phyloP scores from a whole-genome alignment of 2,329 filamentous ascomycete species.

The Colletotrichum sansevieriae region DNA sequence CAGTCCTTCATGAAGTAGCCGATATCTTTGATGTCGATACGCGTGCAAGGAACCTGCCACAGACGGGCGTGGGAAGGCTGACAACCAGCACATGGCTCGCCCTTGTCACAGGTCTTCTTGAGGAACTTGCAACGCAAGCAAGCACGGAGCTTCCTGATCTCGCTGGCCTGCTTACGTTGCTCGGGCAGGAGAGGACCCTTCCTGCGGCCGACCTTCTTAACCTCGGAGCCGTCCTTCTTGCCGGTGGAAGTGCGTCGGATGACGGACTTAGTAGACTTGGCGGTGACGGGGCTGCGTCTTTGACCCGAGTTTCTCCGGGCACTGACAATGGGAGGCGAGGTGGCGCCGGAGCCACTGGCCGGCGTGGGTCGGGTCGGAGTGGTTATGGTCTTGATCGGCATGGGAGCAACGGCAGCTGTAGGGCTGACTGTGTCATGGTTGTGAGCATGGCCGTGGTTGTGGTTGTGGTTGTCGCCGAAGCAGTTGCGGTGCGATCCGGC shows the following conservation, averaged over 20 bases:
- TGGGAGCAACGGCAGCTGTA: conserved; percentile 74
- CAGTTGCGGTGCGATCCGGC: conserved; percentile 71
- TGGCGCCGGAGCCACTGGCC: conserved; percentile 70
- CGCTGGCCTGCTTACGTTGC: conserved; percentile 95
- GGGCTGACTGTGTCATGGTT: conserved; percentile 71
- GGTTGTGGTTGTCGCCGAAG: conserved; percentile 67
- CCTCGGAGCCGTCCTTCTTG: conserved; percentile 82
- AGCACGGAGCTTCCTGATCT: conserved; percentile 94
- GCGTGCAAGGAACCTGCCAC: conserved; percentile 97
- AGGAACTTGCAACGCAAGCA: conserved; percentile 98
- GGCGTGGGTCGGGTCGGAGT: conserved; percentile 71
- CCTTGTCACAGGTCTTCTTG: conserved; percentile 99
- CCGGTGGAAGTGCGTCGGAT: conserved; percentile 82
- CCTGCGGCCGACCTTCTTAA: conserved; percentile 94
- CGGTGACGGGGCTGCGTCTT: conserved; percentile 80
- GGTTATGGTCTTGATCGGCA: conserved; percentile 76
- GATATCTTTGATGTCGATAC: conserved; percentile 98
- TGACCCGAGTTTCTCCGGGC: conserved; percentile 75
- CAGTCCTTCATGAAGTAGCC: conserved; percentile 99
- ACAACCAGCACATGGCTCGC: conserved; percentile 94
- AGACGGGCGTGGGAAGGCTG: conserved; percentile 94
- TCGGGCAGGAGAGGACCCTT: conserved; percentile 92
- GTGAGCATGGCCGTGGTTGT: conserved; percentile 63
- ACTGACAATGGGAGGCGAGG: conserved; percentile 72
- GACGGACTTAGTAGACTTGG: conserved; percentile 85